Conservation (phyloP, 2,329 filamentous ascomycete species). For the Byssoonygena ceratinophila region DNA sequence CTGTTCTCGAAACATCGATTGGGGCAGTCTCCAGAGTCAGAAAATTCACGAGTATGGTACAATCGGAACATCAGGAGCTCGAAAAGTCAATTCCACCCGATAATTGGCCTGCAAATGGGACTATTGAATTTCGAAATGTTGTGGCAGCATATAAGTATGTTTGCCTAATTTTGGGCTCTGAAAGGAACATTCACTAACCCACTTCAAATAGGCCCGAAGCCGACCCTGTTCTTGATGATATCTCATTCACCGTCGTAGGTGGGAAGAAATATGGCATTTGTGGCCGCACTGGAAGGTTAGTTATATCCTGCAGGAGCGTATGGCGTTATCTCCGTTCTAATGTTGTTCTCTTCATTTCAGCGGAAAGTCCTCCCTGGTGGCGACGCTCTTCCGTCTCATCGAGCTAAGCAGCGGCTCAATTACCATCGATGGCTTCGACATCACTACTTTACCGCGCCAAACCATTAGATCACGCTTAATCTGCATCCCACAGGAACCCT, state of each 20-base stretch:
- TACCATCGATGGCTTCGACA: slow-evolving; percentile 10
- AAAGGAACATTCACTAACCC: not conserved
- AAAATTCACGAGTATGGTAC: slow-evolving; percentile 15
- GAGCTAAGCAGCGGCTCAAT: slow-evolving; percentile 4
- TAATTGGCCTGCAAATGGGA: slow-evolving; percentile 17
- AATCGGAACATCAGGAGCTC: slow-evolving; percentile 15
- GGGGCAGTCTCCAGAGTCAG: slow-evolving; percentile 19
- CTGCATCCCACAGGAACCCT: not conserved
- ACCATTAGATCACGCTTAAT: slow-evolving; percentile 1
- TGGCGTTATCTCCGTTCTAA: not conserved
- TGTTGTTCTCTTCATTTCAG: not conserved
- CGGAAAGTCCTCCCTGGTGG: slow-evolving; percentile 12
- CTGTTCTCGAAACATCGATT: slow-evolving; percentile 12
- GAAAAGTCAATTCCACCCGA: slow-evolving; percentile 18
- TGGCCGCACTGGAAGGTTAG: slow-evolving; percentile 17
- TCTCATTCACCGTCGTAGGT: slow-evolving; percentile 9
- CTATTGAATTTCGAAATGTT: slow-evolving; percentile 6
- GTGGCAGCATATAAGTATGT: slow-evolving; percentile 8
- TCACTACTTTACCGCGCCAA: slow-evolving; percentile 7
- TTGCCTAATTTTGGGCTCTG: not conserved
- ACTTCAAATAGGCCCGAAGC: not conserved
- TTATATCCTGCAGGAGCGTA: not conserved
- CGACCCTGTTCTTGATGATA: slow-evolving; percentile 5
- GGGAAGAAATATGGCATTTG: slow-evolving; percentile 17
- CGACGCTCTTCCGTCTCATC: slow-evolving; percentile 4